Conservation (phyloP, 768 basidiomycete genomes). For the Xerocomellus chrysenteron region DNA sequence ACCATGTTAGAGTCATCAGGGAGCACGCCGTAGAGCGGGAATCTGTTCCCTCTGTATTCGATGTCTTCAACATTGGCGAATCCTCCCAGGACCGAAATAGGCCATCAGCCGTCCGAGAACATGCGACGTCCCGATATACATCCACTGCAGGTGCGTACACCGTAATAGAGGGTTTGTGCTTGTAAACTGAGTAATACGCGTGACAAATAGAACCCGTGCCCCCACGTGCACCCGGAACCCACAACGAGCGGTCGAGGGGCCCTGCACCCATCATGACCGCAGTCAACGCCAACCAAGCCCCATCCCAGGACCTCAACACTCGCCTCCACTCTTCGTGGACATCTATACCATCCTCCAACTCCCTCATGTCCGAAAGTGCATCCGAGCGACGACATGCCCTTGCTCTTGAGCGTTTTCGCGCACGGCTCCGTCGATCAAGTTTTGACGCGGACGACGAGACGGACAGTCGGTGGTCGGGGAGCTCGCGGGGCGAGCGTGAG, state of each 20-base stretch:
- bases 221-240: conserved; percentile 13
- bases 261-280: conserved; percentile 9
- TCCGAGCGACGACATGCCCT: conserved; percentile 40
- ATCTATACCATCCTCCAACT: conserved; percentile 37
- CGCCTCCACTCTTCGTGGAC: conserved; percentile 29
- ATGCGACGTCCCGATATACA: conserved; percentile 7
- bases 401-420: conserved; percentile 37
- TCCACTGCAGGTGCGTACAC: conserved; percentile 14
- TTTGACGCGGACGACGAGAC: conserved; percentile 26
- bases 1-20: conserved; percentile 21
- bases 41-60: conserved; percentile 27
- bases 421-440: conserved; percentile 19
- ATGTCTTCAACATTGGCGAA: conserved; percentile 28
- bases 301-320: conserved; percentile 16
- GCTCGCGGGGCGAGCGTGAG: conserved; percentile 16
- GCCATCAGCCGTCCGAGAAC: conserved; percentile 10
- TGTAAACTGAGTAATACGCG: not conserved
- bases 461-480: conserved; percentile 24
- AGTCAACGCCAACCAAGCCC: conserved; percentile 1
- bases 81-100: conserved; percentile 20
- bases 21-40: conserved; percentile 23
- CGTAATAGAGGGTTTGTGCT: not conserved
- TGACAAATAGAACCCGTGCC: conserved; percentile 15
- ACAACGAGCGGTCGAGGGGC: conserved; percentile 16
- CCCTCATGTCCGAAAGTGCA: conserved; percentile 44